Base-by-base conservation (phyloP, 2,329 filamentous ascomycete genomes). In the Juglanconis oblonga region DNA sequence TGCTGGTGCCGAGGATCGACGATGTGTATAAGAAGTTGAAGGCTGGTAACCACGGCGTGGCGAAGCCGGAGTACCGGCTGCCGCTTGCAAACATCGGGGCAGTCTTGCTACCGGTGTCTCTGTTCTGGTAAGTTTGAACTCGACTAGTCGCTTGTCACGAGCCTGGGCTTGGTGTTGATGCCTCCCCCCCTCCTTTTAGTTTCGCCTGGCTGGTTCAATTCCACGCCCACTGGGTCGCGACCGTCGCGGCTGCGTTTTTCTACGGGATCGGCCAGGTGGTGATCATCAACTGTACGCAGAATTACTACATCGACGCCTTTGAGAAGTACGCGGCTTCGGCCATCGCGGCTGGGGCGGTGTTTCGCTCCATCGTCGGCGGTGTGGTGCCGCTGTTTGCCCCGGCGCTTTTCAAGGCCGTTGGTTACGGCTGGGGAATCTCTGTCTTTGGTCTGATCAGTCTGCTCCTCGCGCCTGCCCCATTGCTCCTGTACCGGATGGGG, bases 281-380 rank as follows among this genome's bases (percentile, higher is more conserved):
- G 5, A 73, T 77, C 1, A 84, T 84, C 64, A 78, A 79, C 66
- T 79, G 79, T 31, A 77, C 80, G 50, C 78, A 80, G 58, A 80
- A 79, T 0, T 84, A 85, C 60, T 74, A 82, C 3, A 79, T 84
- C 11, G 82, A 85, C 45, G 81, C 77, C 14, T 70, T 70, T 36
- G 64, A 65, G 35, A 62, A 65, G 32, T 72, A 67, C 44, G 70
- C 71, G 0, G 70, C 71, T 31, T 69, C 67, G 5, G 70, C 67
- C 0, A 76, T 82, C 55, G 81, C 81, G 0, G 81, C 81, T 0
- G 55, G 55, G 14, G 51, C 64, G 3, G 62, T 68, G 1, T 50
- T 65, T 10, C 63, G 66, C 3, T 67, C 65, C n/a, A 31, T 69
- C 5, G 36, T 62, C 13, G 61, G 50, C 1, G 57, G 61, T 9